phyloP scores from a whole-genome alignment of 2,329 filamentous ascomycete species.

The Monosporascus sp. region DNA sequence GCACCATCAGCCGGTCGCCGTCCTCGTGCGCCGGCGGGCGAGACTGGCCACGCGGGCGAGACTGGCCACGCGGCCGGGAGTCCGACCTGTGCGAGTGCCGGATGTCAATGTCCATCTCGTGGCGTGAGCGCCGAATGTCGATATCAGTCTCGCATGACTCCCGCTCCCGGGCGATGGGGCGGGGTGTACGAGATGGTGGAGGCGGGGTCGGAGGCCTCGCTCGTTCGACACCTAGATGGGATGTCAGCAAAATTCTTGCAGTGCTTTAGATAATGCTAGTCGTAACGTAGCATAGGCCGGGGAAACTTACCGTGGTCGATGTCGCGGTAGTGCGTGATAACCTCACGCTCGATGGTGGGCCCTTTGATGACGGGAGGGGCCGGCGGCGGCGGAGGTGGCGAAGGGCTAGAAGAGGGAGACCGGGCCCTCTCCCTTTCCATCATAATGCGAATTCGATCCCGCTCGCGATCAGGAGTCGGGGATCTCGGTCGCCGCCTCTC shows the following conservation, averaged over 20 bases:
- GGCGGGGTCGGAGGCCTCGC: conserved; percentile 40
- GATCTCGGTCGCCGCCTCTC: conserved; percentile 25
- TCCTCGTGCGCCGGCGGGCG: conserved; percentile 25
- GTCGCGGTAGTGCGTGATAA: conserved; percentile 83
- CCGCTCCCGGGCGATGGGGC: conserved; percentile 34
- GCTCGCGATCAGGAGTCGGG: conserved; percentile 33
- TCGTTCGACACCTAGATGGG: conserved; percentile 38
- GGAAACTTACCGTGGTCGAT: conserved; percentile 71
- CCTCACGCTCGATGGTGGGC: conserved; percentile 79
- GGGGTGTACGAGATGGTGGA: conserved; percentile 43
- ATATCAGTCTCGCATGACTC: conserved; percentile 55
- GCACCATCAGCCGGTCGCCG: conserved; percentile 61
- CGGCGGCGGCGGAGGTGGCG: conserved; percentile 51
- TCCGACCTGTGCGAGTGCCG: conserved; percentile 33
- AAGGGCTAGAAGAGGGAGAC: conserved; percentile 39
- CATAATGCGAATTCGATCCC: conserved; percentile 46
- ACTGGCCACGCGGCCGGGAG: conserved; percentile 36
- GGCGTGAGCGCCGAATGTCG: conserved; percentile 51
- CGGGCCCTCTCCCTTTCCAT: conserved; percentile 38
- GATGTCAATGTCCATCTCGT: conserved; percentile 55
- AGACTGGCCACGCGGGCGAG: conserved; percentile 31
- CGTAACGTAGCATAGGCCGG: conserved; percentile 1
- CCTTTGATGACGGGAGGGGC: conserved; percentile 63
- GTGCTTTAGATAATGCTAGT: neutral
- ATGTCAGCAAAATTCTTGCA: conserved; percentile 11